phyloP scores from a whole-genome alignment of 495 filamentous ascomycete genomes.

The Thozetella sp. region DNA sequence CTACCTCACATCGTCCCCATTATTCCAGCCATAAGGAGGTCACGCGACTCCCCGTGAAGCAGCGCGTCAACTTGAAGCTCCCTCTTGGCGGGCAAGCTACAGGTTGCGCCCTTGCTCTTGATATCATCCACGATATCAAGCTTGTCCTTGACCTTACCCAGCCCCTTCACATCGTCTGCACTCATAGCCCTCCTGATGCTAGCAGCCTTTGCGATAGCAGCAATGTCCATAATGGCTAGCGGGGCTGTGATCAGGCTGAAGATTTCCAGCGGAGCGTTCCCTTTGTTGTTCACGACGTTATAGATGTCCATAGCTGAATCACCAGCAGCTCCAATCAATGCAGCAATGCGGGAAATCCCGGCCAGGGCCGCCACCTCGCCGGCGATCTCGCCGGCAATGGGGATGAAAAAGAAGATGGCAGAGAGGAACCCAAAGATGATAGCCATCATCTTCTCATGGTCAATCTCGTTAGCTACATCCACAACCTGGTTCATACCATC shows the following conservation, averaged over 20 bases:
- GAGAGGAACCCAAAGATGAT: constrained; percentile 17
- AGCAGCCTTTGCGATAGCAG: neutral
- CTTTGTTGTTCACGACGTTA: constrained; percentile 1
- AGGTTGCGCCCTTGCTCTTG: too few relatives aligned
- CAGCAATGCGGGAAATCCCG: neutral
- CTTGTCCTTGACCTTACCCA: neutral
- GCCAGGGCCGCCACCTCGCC: neutral
- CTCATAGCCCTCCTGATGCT: neutral
- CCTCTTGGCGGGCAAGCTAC: too few relatives aligned
- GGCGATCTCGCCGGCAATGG: constrained; percentile 10
- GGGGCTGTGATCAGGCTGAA: constrained; percentile 2
- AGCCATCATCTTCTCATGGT: constrained; percentile 7
- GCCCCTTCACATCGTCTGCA: neutral
- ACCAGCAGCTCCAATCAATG: constrained; percentile 2
- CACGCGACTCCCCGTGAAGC: too few relatives aligned
- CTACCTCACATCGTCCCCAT: too few relatives aligned
- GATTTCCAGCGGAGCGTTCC: constrained; percentile 5
- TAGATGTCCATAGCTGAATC: constrained; percentile 4
- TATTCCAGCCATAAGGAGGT: too few relatives aligned
- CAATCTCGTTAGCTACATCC: constrained; percentile 10
- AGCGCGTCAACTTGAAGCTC: too few relatives aligned
- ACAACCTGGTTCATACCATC: constrained; percentile 12
- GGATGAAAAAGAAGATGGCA: constrained; percentile 12
- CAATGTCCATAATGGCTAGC: neutral
- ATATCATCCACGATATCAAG: neutral